Evolutionary conservation across 208 protist genomes (phyloP), one percentile per base, ranked within the genome.

Genomic region (Balamuthia mandrillaris): DNA sequence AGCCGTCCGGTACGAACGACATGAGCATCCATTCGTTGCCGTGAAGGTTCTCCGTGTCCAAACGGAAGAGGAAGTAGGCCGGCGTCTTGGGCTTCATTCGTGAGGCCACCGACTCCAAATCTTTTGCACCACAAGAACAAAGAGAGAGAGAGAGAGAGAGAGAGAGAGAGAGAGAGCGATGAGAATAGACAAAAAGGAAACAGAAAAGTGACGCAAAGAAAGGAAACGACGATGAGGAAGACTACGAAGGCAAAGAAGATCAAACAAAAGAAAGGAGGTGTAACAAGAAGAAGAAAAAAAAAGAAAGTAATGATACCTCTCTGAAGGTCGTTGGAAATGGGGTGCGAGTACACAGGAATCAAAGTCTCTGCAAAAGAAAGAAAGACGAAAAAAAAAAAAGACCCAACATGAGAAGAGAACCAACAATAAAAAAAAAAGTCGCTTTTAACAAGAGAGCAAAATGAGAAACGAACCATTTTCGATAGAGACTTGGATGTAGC

Each of bases 1-100:
- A 70, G 33, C 61, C 61, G 61, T 70, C 61, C 1, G 61, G 61
- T 39, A 70, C 61, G 61, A 35, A 70, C n/a, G 61, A 70, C 35
- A 70, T 14, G 7, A 70, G 37, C 33, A 70, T 3, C 61, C 61
- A 70, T 39, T 70, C 61, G 61, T 70, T 33, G 61, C 61, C 16
- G 33, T 39, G 47, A 16, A 39, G 37, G 33, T 70, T 39, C n/a
- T 16, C 24, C 7, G 61, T 31, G 61, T 70, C 61, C 3, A 70
- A 39, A 16, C 61, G 61, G 33, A 49, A 70, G 37, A 70, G 61
- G 6, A 70, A 21, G 33, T 49, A 70, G 9, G 61, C 29, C 7
- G 61, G 37, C 1, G 61, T 70, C n/a, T 70, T 33, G 16, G 37
- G 7, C 16, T 70, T 39, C 12, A 70, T 29, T 3, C 27, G 7